Conservation (phyloP, 106 monocot species). For the Posidonia australis region DNA sequence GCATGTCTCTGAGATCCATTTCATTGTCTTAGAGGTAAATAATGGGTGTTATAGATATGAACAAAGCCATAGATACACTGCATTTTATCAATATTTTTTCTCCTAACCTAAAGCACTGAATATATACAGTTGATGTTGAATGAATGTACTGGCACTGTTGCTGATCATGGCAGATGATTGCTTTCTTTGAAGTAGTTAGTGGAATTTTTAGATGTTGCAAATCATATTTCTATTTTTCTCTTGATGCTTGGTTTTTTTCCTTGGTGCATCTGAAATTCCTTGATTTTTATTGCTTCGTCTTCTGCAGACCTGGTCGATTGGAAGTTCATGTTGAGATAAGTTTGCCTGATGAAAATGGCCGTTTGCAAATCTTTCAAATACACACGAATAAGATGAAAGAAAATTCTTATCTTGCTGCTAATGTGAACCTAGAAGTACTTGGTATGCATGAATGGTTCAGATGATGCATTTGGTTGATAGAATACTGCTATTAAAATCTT, state of each 20-base stretch:
- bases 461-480: neutral
- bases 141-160: no score
- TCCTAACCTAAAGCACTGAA: no score
- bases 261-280: neutral
- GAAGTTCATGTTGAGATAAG: constrained; percentile 98
- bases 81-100: no score
- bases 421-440: constrained; percentile 82
- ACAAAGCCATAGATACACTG: no score
- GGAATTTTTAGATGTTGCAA: neutral
- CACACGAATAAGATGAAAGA: constrained; percentile 98
- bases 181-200: neutral
- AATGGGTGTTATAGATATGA: no score
- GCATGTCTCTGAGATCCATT: no score
- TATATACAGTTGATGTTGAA: no score
- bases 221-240: neutral
- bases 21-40: no score
- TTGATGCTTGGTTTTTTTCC: neutral
- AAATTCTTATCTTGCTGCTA: constrained; percentile 80
- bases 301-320: constrained; percentile 83
- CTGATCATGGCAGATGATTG: neutral
- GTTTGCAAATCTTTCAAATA: constrained; percentile 91
- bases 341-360: constrained; percentile 98
- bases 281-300: neutral
- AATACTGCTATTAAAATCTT: neutral
- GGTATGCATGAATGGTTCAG: constrained; percentile 29